Evolutionary conservation across 2,329 filamentous ascomycete genomes (phyloP).

Genomic region (Penicillium janthinellum): DNA sequence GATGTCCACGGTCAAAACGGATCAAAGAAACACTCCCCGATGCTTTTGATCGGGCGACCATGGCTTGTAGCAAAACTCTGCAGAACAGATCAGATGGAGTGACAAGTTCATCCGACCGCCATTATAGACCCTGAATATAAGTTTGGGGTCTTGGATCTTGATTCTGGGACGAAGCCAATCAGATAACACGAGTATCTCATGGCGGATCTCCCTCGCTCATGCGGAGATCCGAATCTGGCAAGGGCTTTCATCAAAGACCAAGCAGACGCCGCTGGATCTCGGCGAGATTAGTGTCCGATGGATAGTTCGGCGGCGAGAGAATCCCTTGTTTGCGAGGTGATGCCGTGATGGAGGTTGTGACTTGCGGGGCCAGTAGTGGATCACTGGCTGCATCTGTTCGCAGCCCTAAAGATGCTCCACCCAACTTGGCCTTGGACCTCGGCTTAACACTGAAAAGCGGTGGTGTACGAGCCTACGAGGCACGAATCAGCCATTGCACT

Average conservation of each 20-base stretch:
- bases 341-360: background rate
- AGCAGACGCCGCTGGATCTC: slow-evolving; percentile 9
- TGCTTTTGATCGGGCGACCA: slow-evolving; percentile 2
- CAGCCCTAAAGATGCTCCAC: background rate
- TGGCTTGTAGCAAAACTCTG: background rate
- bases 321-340: slow-evolving; percentile 6
- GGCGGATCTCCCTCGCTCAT: slow-evolving; percentile 6
- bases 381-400: background rate
- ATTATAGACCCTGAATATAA: slow-evolving; percentile 5
- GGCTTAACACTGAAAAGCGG: slow-evolving; percentile 1
- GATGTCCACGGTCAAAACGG: background rate
- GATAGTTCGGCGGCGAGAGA: background rate
- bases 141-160: slow-evolving; percentile 10
- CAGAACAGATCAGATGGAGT: background rate
- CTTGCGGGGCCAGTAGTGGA: background rate
- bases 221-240: slow-evolving; percentile 4
- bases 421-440: slow-evolving; percentile 7
- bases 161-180: slow-evolving; percentile 13
- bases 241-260: slow-evolving; percentile 7
- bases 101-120: slow-evolving; percentile 6
- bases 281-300: slow-evolving; percentile 18
- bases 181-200: background rate
- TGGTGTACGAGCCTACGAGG: background rate
- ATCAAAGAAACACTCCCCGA: background rate
- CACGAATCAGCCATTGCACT: slow-evolving; percentile 9